These are phyloP conservation scores for Coniochaeta sp. DNA, from an alignment of 2,329 filamentous ascomycete genomes.

Conservation along the genomic window DNA sequence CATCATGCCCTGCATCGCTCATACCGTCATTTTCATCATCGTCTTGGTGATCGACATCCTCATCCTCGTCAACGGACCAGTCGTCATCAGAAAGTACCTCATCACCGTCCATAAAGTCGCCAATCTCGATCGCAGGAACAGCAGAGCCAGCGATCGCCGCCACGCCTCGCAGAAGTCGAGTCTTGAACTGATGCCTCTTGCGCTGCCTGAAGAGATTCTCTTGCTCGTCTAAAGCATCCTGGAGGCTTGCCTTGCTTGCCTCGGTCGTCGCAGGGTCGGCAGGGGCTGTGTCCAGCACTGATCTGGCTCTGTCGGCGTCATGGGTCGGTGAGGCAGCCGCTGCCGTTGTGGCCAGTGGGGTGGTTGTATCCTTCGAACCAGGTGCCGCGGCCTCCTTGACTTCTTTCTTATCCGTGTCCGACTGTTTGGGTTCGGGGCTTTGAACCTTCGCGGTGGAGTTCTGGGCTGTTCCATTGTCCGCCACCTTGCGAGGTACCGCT, in stretches of 20 bases:
- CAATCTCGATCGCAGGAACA: neutral
- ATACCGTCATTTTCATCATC: neutral
- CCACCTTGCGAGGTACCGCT: neutral
- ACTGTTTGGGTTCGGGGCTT: neutral
- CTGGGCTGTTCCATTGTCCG: neutral
- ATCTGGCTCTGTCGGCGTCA: neutral
- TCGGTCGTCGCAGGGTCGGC: neutral
- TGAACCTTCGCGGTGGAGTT: neutral
- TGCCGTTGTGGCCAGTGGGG: neutral
- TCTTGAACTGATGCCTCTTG: neutral
- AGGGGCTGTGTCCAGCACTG: neutral
- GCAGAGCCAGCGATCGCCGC: neutral
- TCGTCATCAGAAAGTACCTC: neutral
- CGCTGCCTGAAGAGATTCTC: neutral
- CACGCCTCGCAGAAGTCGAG: neutral
- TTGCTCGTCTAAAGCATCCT: neutral
- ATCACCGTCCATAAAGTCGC: neutral
- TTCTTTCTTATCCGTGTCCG: neutral
- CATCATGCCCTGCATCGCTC: neutral
- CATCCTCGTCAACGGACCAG: neutral
- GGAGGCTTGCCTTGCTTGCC: neutral
- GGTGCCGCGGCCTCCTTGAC: neutral
- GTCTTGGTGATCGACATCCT: neutral
- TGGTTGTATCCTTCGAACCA: neutral
- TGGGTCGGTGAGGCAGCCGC: neutral